Conservation (phyloP, 306 rosid species). For the Prunus mira region DNA sequence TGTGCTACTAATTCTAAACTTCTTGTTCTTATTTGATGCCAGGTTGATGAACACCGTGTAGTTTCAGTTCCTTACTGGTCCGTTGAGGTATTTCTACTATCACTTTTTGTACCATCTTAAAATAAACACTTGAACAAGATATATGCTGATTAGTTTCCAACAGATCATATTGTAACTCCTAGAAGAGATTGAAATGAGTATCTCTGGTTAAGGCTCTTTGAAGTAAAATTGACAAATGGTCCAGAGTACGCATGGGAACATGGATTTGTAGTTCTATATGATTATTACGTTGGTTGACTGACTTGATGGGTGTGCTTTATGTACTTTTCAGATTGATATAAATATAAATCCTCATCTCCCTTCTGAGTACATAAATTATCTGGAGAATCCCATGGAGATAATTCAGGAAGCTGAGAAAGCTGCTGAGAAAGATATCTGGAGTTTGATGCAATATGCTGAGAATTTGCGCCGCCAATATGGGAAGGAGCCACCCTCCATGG, state of each 20-base stretch:
- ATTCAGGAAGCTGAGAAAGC: slow-evolving; percentile 79
- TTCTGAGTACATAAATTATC: slow-evolving; percentile 80
- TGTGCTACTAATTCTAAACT: slow-evolving; percentile 16
- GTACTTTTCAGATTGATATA: slow-evolving; percentile 60
- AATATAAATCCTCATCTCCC: slow-evolving; percentile 79
- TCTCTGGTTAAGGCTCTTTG: background rate
- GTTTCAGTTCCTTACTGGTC: slow-evolving; percentile 74
- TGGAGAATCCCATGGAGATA: slow-evolving; percentile 90
- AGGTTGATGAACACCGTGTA: slow-evolving; percentile 93
- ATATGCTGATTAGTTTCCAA: slow-evolving; percentile 4
- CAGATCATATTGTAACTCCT: background rate
- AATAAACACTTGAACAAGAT: background rate
- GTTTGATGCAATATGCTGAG: slow-evolving; percentile 87
- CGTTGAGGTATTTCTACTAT: slow-evolving; percentile 57
- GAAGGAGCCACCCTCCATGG: slow-evolving; percentile 90
- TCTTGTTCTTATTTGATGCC: slow-evolving; percentile 25
- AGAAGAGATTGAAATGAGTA: background rate
- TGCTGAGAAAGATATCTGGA: slow-evolving; percentile 80
- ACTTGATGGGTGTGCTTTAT: slow-evolving; percentile 8
- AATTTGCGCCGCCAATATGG: slow-evolving; percentile 80
- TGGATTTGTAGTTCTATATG: background rate
- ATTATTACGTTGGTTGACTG: background rate
- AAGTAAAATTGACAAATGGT: background rate
- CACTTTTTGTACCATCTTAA: background rate
- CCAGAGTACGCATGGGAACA: background rate